Conservation (phyloP, 169 alveolate genomes). For the Eimeria praecox region DNA sequence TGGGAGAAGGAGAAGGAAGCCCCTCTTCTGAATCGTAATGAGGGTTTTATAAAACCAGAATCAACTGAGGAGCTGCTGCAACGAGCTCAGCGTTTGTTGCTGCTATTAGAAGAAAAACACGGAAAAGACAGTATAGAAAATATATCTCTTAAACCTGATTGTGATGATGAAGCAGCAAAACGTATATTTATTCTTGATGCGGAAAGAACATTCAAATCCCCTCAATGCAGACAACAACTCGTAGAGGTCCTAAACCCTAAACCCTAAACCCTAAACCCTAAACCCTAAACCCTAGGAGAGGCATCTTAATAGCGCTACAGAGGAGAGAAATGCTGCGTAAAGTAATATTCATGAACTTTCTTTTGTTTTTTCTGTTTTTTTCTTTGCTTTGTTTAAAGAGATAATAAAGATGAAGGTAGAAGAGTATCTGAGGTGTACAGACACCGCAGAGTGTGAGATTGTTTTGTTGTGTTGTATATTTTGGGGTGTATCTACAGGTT, state of each 20-base stretch:
- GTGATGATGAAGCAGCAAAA: conserved; percentile 81
- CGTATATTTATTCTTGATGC: conserved; percentile 86
- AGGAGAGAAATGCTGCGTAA: too few relatives aligned
- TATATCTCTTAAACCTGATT: conserved; percentile 53
- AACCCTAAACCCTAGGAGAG: conserved; percentile 31
- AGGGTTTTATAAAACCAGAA: conserved; percentile 68
- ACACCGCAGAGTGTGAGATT: too few relatives aligned
- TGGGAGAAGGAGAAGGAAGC: conserved; percentile 86
- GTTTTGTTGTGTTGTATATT: background rate
- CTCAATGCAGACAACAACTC: conserved; percentile 80
- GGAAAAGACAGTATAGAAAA: conserved; percentile 7
- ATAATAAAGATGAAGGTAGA: too few relatives aligned
- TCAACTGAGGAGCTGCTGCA: conserved; percentile 73
- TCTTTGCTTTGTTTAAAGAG: too few relatives aligned
- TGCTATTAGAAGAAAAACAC: conserved; percentile 71
- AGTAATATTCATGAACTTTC: too few relatives aligned
- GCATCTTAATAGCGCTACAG: too few relatives aligned
- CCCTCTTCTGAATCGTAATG: conserved; percentile 85
- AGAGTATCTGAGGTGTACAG: too few relatives aligned
- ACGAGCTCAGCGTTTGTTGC: conserved; percentile 83
- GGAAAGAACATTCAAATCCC: conserved; percentile 84
- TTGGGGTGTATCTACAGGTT: background rate
- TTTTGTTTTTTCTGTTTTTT: too few relatives aligned
- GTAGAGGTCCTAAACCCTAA: conserved; percentile 75
- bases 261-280: conserved; percentile 16